phyloP scores from a whole-genome alignment of 305 asterid species.

The Fraxinus floribunda region DNA sequence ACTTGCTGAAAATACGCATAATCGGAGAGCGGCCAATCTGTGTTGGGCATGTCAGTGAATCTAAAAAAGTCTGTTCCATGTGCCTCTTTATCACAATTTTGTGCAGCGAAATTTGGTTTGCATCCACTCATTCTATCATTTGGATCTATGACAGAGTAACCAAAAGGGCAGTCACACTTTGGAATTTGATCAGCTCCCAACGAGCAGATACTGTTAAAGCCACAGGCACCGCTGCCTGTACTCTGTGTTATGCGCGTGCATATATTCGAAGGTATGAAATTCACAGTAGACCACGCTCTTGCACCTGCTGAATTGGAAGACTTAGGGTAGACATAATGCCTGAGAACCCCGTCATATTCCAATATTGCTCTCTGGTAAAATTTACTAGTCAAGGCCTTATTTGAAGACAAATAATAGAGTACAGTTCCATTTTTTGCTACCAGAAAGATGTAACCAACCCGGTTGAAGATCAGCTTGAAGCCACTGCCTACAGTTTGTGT shows the following conservation, averaged over 20 bases:
- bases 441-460: slow-evolving; percentile 33
- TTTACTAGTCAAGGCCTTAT: background rate
- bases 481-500: slow-evolving; percentile 20
- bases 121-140: slow-evolving; percentile 36
- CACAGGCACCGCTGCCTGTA: slow-evolving; percentile 43
- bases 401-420: background rate
- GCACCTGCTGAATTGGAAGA: slow-evolving; percentile 17
- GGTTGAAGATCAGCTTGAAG: slow-evolving; percentile 30
- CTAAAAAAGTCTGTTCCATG: slow-evolving; percentile 18
- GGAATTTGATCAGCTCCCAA: slow-evolving; percentile 36
- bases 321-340: slow-evolving; percentile 40
- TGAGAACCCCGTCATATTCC: slow-evolving; percentile 48
- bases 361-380: slow-evolving; percentile 36
- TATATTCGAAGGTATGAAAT: slow-evolving; percentile 36
- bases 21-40: slow-evolving; percentile 40
- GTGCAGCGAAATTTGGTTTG: slow-evolving; percentile 26
- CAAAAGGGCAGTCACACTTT: slow-evolving; percentile 39
- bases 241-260: slow-evolving; percentile 21
- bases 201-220: slow-evolving; percentile 40
- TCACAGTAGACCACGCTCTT: slow-evolving; percentile 29
- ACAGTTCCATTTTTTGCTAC: slow-evolving; percentile 19
- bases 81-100: slow-evolving; percentile 25
- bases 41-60: slow-evolving; percentile 17
- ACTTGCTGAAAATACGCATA: slow-evolving; percentile 18
- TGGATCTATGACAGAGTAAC: slow-evolving; percentile 33